Evolutionary conservation across 2,329 filamentous ascomycete genomes (phyloP).

Genomic region (Chaetomium strumarium): DNA sequence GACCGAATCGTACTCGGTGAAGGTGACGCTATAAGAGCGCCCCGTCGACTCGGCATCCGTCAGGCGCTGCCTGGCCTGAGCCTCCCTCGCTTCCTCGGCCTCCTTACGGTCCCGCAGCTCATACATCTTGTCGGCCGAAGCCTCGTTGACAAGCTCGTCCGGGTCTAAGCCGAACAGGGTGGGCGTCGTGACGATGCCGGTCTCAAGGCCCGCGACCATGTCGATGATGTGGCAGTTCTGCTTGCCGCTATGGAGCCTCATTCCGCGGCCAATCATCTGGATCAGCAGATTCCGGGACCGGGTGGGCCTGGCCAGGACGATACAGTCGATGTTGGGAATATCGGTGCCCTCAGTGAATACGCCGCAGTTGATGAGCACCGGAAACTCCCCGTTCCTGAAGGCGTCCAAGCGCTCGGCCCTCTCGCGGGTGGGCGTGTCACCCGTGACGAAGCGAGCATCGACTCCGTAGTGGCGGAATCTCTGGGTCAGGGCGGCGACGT

Average conservation of each 20-base stretch:
- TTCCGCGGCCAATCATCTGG: slow-evolving; percentile 95
- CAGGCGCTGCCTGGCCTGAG: slow-evolving; percentile 10
- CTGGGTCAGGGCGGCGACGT: slow-evolving; percentile 68
- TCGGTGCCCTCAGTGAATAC: slow-evolving; percentile 98
- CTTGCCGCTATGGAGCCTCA: slow-evolving; percentile 77
- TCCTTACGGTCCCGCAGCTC: slow-evolving; percentile 45
- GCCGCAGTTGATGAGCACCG: slow-evolving; percentile 88
- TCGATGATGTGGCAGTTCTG: slow-evolving; percentile 91
- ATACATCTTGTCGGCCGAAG: slow-evolving; percentile 56
- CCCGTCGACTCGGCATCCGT: not conserved
- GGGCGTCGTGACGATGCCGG: slow-evolving; percentile 82
- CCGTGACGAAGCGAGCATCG: slow-evolving; percentile 82
- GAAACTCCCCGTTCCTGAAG: slow-evolving; percentile 72
- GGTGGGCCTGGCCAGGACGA: slow-evolving; percentile 81
- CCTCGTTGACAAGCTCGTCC: slow-evolving; percentile 64
- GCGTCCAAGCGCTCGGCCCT: slow-evolving; percentile 65
- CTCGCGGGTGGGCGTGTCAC: slow-evolving; percentile 64
- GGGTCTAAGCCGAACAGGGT: slow-evolving; percentile 92
- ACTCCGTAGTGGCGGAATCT: slow-evolving; percentile 72
- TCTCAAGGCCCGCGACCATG: slow-evolving; percentile 80
- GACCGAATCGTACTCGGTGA: slow-evolving; percentile 89
- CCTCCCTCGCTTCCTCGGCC: slow-evolving; percentile 34
- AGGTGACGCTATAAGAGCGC: slow-evolving; percentile 52
- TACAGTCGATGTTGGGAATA: slow-evolving; percentile 94
- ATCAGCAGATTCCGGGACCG: slow-evolving; percentile 88